Conservation (phyloP, 495 filamentous ascomycete genomes). For the Amphirosellinia nigrospora region DNA sequence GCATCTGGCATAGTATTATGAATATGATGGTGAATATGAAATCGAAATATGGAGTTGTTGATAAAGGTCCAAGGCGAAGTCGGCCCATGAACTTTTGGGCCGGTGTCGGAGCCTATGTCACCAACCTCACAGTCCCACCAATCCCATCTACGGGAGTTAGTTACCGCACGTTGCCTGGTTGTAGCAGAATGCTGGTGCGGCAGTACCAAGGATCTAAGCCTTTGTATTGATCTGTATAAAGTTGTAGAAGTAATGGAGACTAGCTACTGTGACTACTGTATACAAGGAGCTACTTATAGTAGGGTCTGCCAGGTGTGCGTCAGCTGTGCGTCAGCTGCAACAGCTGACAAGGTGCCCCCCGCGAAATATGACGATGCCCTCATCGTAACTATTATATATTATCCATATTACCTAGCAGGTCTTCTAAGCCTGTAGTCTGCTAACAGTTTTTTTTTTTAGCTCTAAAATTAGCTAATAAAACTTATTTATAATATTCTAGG, state of each 20-base stretch:
- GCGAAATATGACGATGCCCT: no score
- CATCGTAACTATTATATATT: background rate
- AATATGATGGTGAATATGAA: constrained; percentile 23
- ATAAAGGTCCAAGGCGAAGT: constrained; percentile 27
- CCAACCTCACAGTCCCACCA: constrained; percentile 47
- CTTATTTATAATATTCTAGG: background rate
- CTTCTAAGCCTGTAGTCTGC: background rate
- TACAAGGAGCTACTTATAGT: no score
- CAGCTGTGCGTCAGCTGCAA: no score
- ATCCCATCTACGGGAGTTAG: constrained; percentile 3
- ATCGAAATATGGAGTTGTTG: constrained; percentile 18
- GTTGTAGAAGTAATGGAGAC: no score
- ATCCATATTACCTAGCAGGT: background rate
- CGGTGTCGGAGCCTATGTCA: constrained; percentile 66
- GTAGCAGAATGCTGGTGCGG: no score
- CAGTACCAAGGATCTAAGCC: no score
- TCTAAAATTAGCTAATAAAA: no score
- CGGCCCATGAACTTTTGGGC: constrained; percentile 33
- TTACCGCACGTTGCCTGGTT: background rate
- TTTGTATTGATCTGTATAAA: no score
- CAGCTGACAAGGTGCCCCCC: no score
- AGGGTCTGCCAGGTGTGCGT: no score
- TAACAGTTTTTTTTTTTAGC: background rate
- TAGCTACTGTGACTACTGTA: no score
- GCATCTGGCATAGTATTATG: background rate